Base-by-base conservation (phyloP, 2,329 filamentous ascomycete genomes). In the Arachnomyces sp. region DNA sequence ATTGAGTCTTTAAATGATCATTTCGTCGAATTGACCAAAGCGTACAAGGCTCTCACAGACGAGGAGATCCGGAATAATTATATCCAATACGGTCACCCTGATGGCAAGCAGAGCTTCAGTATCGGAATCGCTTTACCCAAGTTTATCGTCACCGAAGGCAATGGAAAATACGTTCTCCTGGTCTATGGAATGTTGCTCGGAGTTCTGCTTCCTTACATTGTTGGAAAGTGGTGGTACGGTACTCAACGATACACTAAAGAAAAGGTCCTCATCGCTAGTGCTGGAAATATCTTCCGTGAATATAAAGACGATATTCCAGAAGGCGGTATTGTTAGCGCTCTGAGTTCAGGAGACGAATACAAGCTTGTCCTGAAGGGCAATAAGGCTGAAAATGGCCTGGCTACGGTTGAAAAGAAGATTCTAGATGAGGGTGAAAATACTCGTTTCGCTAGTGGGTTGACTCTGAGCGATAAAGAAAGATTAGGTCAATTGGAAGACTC, bases 191-290 rank as follows among this genome's bases (percentile, higher is more conserved):
- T 83, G 28, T 75, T 96, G 30, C 80, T 98, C 38, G 92, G 90
- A 40, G 86, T 96, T 46, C 70, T 95, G 44, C 72, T 98, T 38
- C 92, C 92, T 2, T 98, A 93, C 62, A 72, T 92, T 35, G 90
- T 98, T 41, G 92, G 92, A 35, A 88, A 84, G 44, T 98, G 92
- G 92, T 98, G 92, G 92, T 98, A 98, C 60, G 92, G 93, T 45
- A 93, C 87, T 28, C 90, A 95, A 64, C 79, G 82, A 54, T 79
- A 86, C 65, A 96, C 92, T 29, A 93, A 90, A 68, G 93, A 98
- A 65, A 87, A 86, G 52, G 84, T 96, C 17, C 73, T 95, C 40
- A 83, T 95, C 60, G 86, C 92, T 59, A 95, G 86, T 63, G 89
- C 93, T 52, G 93, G 93, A 63, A 89, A 87, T 50, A 77, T 98